Evolutionary conservation across 805 yeast species (phyloP).

Genomic region (Yamadazyma endophytica): DNA sequence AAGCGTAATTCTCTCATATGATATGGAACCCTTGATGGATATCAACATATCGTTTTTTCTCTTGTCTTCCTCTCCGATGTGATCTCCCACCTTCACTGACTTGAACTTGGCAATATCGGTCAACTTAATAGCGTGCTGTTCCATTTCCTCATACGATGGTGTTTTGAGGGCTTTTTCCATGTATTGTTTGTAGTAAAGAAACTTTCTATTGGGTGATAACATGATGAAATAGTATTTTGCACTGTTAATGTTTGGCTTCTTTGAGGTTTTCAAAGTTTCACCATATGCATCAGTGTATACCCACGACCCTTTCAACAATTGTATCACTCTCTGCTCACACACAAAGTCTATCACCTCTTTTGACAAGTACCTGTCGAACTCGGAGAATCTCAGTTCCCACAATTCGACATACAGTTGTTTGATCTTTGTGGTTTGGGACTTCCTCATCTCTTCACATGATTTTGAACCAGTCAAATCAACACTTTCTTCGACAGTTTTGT

Average conservation of each 20-base stretch:
- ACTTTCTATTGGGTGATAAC: conserved; percentile 63
- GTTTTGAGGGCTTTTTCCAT: conserved; percentile 38
- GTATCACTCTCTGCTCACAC: conserved; percentile 68
- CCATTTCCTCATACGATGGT: conserved; percentile 60
- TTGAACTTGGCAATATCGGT: conserved; percentile 48
- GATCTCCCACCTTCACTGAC: conserved; percentile 43
- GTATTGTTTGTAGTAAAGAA: conserved; percentile 59
- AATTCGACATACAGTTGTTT: conserved; percentile 28
- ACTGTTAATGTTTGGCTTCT: conserved; percentile 2
- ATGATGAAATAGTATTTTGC: conserved; percentile 50
- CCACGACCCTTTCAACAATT: conserved; percentile 77
- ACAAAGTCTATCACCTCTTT: conserved; percentile 67
- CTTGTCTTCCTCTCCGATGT: conserved; percentile 36
- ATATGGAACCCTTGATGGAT: conserved; percentile 52
- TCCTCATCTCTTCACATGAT: conserved; percentile 49
- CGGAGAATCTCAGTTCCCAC: conserved; percentile 45
- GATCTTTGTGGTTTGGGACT: conserved; percentile 45
- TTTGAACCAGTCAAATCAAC: conserved; percentile 36
- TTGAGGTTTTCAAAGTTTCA: conserved; percentile 18
- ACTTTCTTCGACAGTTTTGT: conserved; percentile 40
- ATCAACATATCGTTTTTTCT: conserved; percentile 45
- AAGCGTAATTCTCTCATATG: conserved; percentile 54
- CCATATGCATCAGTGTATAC: conserved; percentile 61
- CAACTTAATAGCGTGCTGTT: conserved; percentile 49
- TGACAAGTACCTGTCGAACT: conserved; percentile 48